Evolutionary conservation across 805 yeast species (phyloP), one percentile per base, ranked within the genome.

Genomic region (Saturnispora gosingensis): DNA sequence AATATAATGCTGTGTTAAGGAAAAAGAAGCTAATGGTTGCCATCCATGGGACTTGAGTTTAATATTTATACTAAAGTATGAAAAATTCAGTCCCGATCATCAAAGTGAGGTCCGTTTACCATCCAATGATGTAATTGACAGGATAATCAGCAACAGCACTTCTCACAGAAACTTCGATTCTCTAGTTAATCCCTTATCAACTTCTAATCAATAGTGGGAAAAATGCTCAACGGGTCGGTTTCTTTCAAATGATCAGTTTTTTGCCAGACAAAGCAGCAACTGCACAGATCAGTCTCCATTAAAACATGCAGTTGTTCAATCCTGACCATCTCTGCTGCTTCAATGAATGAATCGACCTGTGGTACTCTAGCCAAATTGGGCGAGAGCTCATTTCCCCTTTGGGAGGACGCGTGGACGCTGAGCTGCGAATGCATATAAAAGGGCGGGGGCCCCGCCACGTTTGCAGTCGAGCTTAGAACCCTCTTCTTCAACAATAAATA

Each of bases 371-470:
- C 30, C 44, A 5, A 13, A 24, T 24, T 40, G 27, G 44, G 44
- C 30, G 44, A 40, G 10, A 13, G 27, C 30, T 22, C 30, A 40
- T 40, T 40, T 40, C 44, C 44, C 10, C 28, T 24, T 40, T 40
- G 28, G 44, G 44, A 10, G 44, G n/a, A 24, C 16, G 16, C 30
- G n/a, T 40, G 16, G 8, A 27, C 44, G 30, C 44, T 24, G 30
- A 40, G 30, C 27, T 13, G 28, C 22, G 44, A n/a, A 40, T 7
- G 18, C 8, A 9, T 40, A 40, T 40, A 40, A 40, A 40, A 40
- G 44, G 44, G 44, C 44, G 25, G 27, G 44, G 44, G 30, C 30
- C 44, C 44, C 44, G 42, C 42, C 42, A 38, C 42, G 42, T 38
- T 38, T 13, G 15, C 34, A 30, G 34, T 10, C 11, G 34, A 30